Evolutionary conservation across 1,284 basidiomycete species (phyloP), one percentile per base, ranked within the genome.

Genomic region (Ceraceosorus guamensis): DNA sequence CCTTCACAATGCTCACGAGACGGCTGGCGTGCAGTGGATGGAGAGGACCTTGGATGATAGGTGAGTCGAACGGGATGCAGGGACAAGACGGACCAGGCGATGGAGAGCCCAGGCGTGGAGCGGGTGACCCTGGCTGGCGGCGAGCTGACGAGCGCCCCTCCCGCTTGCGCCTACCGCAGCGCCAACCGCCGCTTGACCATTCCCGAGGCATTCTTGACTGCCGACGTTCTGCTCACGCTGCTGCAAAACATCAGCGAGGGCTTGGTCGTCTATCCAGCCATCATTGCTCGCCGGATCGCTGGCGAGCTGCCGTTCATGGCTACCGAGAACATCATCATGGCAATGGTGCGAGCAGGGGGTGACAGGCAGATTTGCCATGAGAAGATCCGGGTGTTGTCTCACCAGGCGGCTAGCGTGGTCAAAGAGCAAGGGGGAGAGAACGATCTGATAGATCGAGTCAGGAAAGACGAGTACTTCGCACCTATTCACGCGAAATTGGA

Each of bases 241-340:
- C 82, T 98, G 33, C 92, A 95, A 78, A 98, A 99, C 78, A 87
- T 99, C 72, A 88, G 87, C 7, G 95, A 98, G 79, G 95, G 93
- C 1, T 82, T 99, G 24, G 92, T 98, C 33, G 93, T 99, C 56
- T 98, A 98, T 79, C 93, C 93, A 14, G 86, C 86, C 73, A 93
- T 98, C 65, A 98, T 99, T 70, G 87, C 82, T 5, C 85, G 91
- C 46, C 85, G 90, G 45, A 93, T 99, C 76, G 79, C 85, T 18
- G 89, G 95, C 77, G 95, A 99, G 79, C 82, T 99, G 37, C 95
- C 95, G 2, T 98, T 98, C 82, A 99, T 99, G 95, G 78, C 77
- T 3, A 79, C 91, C 3, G 91, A 96, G 79, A 98, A 98, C 79
- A 83, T 99, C 78, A 98, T 98, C 80, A 98, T 99, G 95, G 91